Conservation (phyloP, 1,139 yeast species). For the Insectozyma bohioensis region DNA sequence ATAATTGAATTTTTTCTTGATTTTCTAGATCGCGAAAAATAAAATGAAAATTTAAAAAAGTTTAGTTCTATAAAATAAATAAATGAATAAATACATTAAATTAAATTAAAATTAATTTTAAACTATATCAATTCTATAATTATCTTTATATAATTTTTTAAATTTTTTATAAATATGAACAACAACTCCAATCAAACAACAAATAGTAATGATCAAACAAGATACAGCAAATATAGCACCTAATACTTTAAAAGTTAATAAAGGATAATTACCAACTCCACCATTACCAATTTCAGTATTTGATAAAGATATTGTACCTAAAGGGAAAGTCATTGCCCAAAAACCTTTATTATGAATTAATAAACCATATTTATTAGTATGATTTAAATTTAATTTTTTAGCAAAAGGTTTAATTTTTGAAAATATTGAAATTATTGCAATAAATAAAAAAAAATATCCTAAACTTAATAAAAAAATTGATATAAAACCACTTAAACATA, state of each 20-base stretch:
- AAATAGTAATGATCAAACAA: constrained; percentile 27
- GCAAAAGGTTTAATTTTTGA: constrained; percentile 38
- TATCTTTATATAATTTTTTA: no score
- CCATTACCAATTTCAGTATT: constrained; percentile 49
- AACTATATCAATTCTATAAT: no score
- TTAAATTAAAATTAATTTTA: no score
- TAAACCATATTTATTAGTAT: constrained; percentile 15
- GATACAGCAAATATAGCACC: constrained; percentile 59
- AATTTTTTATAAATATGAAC: constrained; percentile 14
- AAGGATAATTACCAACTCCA: constrained; percentile 31
- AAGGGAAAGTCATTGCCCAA: constrained; percentile 91
- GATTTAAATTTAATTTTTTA: constrained; percentile 13
- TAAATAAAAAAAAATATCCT: constrained; percentile 63
- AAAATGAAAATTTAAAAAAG: no score
- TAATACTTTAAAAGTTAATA: constrained; percentile 57
- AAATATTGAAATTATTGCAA: constrained; percentile 48
- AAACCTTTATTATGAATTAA: constrained; percentile 43
- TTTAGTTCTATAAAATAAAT: no score
- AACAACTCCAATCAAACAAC: constrained; percentile 30
- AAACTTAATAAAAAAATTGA: constrained; percentile 55
- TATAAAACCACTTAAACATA: constrained; percentile 23
- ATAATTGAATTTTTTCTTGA: no score
- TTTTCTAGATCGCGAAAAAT: no score
- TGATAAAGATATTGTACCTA: constrained; percentile 78
- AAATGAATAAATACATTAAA: no score